phyloP scores from a whole-genome alignment of 306 rosid species.

The Vachellia collinsii region DNA sequence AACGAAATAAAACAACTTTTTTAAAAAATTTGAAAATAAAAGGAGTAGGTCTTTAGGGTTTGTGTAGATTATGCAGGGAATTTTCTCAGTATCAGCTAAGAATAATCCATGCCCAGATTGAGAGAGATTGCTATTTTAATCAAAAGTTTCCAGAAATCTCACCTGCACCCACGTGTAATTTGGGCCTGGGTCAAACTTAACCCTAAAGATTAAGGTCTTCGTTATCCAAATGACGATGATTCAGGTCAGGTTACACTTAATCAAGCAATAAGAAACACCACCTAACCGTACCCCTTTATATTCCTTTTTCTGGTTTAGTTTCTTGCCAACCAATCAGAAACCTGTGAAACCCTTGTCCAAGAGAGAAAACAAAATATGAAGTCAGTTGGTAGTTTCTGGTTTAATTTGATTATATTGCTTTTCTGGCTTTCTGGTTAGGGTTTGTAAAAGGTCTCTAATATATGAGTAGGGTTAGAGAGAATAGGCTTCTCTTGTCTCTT shows the following conservation, averaged over 20 bases:
- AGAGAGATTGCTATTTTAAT: conserved; percentile 38
- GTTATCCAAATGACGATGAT: conserved; percentile 32
- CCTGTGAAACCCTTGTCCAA: conserved; percentile 22
- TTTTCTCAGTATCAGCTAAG: conserved; percentile 4
- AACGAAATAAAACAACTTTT: not conserved
- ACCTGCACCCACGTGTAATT: conserved; percentile 39
- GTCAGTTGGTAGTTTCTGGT: conserved; percentile 3
- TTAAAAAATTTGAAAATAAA: not conserved
- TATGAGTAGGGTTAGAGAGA: conserved; percentile 12
- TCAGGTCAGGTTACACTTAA: conserved; percentile 32
- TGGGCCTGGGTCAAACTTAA: conserved; percentile 33
- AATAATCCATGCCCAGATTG: conserved; percentile 34
- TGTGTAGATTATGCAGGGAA: conserved; percentile 41
- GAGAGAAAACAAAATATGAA: not conserved
- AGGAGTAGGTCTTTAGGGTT: conserved; percentile 53
- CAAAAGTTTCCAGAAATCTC: conserved; percentile 42
- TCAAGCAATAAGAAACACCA: not conserved
- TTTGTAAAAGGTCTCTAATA: conserved; percentile 12
- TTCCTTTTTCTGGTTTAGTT: not conserved
- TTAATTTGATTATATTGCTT: not conserved
- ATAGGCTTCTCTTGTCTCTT: conserved; percentile 39
- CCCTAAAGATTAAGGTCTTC: conserved; percentile 64
- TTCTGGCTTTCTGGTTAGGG: conserved; percentile 54
- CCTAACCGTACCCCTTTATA: not conserved
- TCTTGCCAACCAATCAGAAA: conserved; percentile 19